Evolutionary conservation across 2,329 filamentous ascomycete genomes (phyloP), one percentile per base, ranked within the genome.

Genomic region (Microsporum audouinii): DNA sequence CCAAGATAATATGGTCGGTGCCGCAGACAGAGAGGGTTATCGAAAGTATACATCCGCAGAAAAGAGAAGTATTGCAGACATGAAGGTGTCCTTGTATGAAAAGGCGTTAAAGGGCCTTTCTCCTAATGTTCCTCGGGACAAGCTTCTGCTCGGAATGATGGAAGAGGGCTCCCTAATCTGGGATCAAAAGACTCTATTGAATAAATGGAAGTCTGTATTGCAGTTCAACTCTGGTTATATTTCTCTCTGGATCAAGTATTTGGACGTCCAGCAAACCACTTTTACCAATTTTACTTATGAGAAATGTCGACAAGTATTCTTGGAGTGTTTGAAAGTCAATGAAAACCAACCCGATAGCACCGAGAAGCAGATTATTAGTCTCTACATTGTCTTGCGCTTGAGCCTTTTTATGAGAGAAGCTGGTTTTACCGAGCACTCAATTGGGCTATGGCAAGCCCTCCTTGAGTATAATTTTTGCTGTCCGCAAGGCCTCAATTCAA

Each of bases 361-460:
- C n/a, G 65, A 68, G 33, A 69, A 71, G 55, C 61, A 66, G 27
- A 61, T 64, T 2, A 75, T 83, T 63, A 78, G 83, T 58, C 74
- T 89, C 1, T 89, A 95, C 69, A 74, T 95, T 1, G 82, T 96
- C 17, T 76, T 95, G 1, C 83, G 89, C 45, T 71, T 86, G n/a
- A 92, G 89, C 0, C 73, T 83, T 1, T 88, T 94, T 68, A 78
- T 92, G 34, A 79, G 84, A 51, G 87, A 95, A 69, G 79, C 88
- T 53, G 92, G 92, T 0, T 96, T 88, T 69, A 77, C 80, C 51
- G 92, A 96, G 70, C 77, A 89, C 34, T 86, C 89, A 1, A 77
- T 88, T 2, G 89, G 86, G 7, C 79, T 87, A 3, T 96, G 92
- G 91, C 92, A 97, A 74, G 88, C 84, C 4, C 68, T 88, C 0